Evolutionary conservation across 495 filamentous ascomycete genomes (phyloP).

Genomic region (Penicillium parvum): DNA sequence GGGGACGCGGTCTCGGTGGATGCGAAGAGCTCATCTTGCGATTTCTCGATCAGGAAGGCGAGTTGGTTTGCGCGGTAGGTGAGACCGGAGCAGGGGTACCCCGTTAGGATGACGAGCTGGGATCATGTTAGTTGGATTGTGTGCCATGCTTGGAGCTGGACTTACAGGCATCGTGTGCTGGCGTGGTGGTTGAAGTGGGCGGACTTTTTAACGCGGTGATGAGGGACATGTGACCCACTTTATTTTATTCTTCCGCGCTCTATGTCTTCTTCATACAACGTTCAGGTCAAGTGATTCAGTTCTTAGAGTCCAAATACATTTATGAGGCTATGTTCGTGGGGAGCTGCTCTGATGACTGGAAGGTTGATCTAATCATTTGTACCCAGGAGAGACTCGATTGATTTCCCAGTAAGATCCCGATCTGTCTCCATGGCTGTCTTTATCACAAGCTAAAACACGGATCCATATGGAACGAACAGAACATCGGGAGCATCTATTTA

Average conservation of each 20-base stretch:
- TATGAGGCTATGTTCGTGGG: no score
- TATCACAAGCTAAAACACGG: no score
- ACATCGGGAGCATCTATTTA: no score
- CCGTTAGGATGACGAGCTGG: slow-evolving; percentile 89
- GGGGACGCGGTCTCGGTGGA: slow-evolving; percentile 31
- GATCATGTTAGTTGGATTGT: neutral
- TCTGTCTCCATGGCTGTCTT: no score
- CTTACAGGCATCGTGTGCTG: slow-evolving; percentile 33
- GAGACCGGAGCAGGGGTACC: slow-evolving; percentile 90
- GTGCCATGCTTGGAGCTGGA: neutral
- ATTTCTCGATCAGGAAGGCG: slow-evolving; percentile 40
- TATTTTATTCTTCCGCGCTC: neutral
- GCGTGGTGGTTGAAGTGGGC: slow-evolving; percentile 7
- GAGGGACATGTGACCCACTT: slow-evolving; percentile 28
- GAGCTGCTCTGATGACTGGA: no score
- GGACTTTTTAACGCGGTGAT: slow-evolving; percentile 29
- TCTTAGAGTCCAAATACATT: no score
- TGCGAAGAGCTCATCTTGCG: slow-evolving; percentile 53
- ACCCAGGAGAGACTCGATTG: no score
- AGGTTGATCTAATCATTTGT: no score
- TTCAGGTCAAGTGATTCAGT: no score
- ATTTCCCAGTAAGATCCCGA: no score
- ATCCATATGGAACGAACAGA: no score
- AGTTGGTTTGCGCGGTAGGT: slow-evolving; percentile 82
- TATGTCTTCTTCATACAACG: no score